Evolutionary conservation across 1,139 yeast genomes (phyloP).

Genomic region (Zygosaccharomyces pseudobailii): DNA sequence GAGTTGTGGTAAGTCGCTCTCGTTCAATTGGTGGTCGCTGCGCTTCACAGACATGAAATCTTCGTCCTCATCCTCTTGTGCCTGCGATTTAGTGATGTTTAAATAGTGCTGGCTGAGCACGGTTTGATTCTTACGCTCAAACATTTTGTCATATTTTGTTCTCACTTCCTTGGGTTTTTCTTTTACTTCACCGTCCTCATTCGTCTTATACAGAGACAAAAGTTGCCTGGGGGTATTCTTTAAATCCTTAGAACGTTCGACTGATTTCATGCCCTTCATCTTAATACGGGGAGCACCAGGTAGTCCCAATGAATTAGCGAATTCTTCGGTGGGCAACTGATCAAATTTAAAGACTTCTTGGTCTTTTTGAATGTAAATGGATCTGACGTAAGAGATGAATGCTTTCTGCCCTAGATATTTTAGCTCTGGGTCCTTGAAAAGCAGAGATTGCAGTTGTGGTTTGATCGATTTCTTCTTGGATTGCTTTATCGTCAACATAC

Average conservation of each 20-base stretch:
- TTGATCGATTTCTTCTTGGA: slow-evolving; percentile 74
- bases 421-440: slow-evolving; percentile 87
- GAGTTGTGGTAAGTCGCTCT: slow-evolving; percentile 60
- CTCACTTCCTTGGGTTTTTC: slow-evolving; percentile 49
- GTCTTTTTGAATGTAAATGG: slow-evolving; percentile 81
- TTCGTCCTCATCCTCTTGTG: slow-evolving; percentile 50
- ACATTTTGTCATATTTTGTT: slow-evolving; percentile 93
- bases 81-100: slow-evolving; percentile 51
- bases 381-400: slow-evolving; percentile 81
- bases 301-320: slow-evolving; percentile 82
- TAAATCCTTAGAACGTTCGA: slow-evolving; percentile 54
- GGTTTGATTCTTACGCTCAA: slow-evolving; percentile 89
- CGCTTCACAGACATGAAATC: slow-evolving; percentile 82
- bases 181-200: slow-evolving; percentile 61
- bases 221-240: slow-evolving; percentile 80
- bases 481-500: slow-evolving; percentile 68
- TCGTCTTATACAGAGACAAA: slow-evolving; percentile 50
- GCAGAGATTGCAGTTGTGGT: slow-evolving; percentile 80
- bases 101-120: slow-evolving; percentile 85
- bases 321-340: slow-evolving; percentile 72
- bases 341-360: slow-evolving; percentile 78
- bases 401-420: slow-evolving; percentile 95
- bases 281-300: slow-evolving; percentile 96
- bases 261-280: slow-evolving; percentile 48
- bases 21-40: slow-evolving; percentile 62